A percentile compares a stretch with the other conserved stretches of the same genome.
phyloP scores from a whole-genome alignment of 1,139 yeast species.

The Pichia norvegensis region DNA sequence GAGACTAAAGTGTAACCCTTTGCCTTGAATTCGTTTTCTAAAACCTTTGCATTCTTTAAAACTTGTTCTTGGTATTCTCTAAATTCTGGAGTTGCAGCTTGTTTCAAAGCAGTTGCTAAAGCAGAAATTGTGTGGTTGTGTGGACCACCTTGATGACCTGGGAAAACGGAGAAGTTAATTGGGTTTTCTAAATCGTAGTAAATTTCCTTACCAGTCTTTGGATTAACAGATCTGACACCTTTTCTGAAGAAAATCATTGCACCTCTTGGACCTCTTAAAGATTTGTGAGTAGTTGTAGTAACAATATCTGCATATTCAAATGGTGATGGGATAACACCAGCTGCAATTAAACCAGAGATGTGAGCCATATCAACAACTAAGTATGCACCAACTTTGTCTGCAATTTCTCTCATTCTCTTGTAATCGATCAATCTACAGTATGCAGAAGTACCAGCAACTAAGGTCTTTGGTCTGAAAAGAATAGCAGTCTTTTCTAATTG shows the following conservation, averaged over 20 bases:
- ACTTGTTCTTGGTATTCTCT: conserved; percentile 86
- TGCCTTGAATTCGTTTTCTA: conserved; percentile 64
- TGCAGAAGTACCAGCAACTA: conserved; percentile 97
- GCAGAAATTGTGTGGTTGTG: conserved; percentile 98
- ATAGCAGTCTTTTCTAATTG: conserved; percentile 84
- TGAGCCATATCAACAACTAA: conserved; percentile 98
- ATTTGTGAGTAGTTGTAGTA: conserved; percentile 97
- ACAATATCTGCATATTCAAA: conserved; percentile 95
- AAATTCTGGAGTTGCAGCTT: conserved; percentile 88
- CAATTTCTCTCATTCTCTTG: conserved; percentile 91
- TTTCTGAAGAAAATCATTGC: conserved; percentile 98
- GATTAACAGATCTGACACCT: conserved; percentile 83
- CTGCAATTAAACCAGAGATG: conserved; percentile 91
- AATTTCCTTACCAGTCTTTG: conserved; percentile 87
- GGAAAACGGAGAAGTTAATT: conserved; percentile 97
- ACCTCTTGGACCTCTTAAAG: conserved; percentile 98
- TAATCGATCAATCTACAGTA: conserved; percentile 93
- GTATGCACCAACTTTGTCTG: conserved; percentile 95
- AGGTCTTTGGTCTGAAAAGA: conserved; percentile 87
- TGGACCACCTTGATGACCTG: conserved; percentile 99
- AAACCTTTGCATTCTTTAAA: conserved; percentile 77
- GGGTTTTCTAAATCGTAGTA: conserved; percentile 87
- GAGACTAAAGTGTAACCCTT: conserved; percentile 81
- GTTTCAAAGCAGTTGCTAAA: conserved; percentile 91
- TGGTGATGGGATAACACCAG: conserved; percentile 94